Percentiles rank a stretch among this genome's conserved stretches.
Evolutionary conservation across 2,329 filamentous ascomycete genomes (phyloP).

Genomic region (Stylonectria norvegica): DNA sequence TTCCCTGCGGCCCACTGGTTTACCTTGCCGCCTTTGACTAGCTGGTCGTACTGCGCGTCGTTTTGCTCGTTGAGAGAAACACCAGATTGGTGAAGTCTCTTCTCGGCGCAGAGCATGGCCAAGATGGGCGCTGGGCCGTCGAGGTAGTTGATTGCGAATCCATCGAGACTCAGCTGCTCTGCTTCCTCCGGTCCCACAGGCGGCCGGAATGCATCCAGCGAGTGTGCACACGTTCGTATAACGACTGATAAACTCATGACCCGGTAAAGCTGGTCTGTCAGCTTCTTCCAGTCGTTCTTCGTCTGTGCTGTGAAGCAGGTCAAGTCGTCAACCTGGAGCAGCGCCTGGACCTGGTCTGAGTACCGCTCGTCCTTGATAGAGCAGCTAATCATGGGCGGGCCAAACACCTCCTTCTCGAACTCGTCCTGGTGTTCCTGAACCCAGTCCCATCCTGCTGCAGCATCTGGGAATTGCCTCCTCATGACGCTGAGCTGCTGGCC

Average conservation of each 20-base stretch:
- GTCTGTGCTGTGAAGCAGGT: constrained; percentile 75
- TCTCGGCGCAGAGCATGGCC: constrained; percentile 80
- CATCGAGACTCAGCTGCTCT: constrained; percentile 63
- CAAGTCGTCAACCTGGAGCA: constrained; percentile 51
- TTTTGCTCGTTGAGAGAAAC: constrained; percentile 61
- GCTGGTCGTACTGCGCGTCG: constrained; percentile 63
- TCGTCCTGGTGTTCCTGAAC: constrained; percentile 64
- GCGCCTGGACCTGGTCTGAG: constrained; percentile 51
- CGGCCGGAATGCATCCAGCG: constrained; percentile 52
- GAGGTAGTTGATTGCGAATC: constrained; percentile 75
- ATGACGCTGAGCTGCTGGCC: constrained; percentile 72
- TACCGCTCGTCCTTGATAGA: constrained; percentile 71
- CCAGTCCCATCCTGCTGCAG: constrained; percentile 75
- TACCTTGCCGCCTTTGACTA: constrained; percentile 58
- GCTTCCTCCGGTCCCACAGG: constrained; percentile 57
- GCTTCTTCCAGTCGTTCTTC: constrained; percentile 66
- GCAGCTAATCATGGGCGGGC: constrained; percentile 76
- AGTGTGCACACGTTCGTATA: constrained; percentile 59
- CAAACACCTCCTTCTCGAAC: constrained; percentile 75
- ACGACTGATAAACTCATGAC: constrained; percentile 66
- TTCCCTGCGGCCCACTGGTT: constrained; percentile 67
- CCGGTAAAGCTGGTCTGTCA: constrained; percentile 63
- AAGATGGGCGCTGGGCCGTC: constrained; percentile 79
- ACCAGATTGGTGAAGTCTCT: constrained; percentile 64
- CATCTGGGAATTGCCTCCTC: constrained; percentile 57